phyloP scores from a whole-genome alignment of 169 alveolate species.

The Plasmodium chabaudi region DNA sequence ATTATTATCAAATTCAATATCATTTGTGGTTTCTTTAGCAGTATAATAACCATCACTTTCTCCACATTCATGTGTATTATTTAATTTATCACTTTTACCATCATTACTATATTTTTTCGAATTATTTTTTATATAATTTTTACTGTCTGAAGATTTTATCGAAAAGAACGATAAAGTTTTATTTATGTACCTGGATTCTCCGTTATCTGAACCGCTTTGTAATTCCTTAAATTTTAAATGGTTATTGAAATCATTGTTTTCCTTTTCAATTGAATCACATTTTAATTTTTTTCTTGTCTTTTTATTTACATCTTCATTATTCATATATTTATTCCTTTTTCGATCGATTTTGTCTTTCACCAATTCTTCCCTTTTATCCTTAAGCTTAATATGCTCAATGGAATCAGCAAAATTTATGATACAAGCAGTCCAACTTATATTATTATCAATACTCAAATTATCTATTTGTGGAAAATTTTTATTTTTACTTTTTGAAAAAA shows the following conservation, averaged over 20 bases:
- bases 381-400: conserved; percentile 31
- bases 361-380: conserved; percentile 65
- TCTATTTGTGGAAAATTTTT: conserved; percentile 17
- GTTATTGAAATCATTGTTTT: neutral
- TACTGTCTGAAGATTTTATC: conserved; percentile 29
- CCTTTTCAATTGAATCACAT: neutral
- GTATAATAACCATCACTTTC: conserved; percentile 67
- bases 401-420: conserved; percentile 49
- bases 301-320: neutral
- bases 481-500: conserved; percentile 46
- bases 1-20: conserved; percentile 4
- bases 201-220: neutral
- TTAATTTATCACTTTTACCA: conserved; percentile 3
- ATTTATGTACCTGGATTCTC: conserved; percentile 18
- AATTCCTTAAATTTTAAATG: neutral
- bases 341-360: conserved; percentile 12
- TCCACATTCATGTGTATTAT: neutral
- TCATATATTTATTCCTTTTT: neutral
- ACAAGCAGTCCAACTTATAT: conserved; percentile 71
- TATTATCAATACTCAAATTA: conserved; percentile 52
- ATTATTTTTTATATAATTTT: conserved; percentile 5
- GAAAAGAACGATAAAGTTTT: conserved; percentile 59
- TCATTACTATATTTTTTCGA: neutral
- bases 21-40: conserved; percentile 11
- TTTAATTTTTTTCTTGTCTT: neutral